Evolutionary conservation across 352 stramenopile species (phyloP).

Genomic region (Aphanomyces stellatus): DNA sequence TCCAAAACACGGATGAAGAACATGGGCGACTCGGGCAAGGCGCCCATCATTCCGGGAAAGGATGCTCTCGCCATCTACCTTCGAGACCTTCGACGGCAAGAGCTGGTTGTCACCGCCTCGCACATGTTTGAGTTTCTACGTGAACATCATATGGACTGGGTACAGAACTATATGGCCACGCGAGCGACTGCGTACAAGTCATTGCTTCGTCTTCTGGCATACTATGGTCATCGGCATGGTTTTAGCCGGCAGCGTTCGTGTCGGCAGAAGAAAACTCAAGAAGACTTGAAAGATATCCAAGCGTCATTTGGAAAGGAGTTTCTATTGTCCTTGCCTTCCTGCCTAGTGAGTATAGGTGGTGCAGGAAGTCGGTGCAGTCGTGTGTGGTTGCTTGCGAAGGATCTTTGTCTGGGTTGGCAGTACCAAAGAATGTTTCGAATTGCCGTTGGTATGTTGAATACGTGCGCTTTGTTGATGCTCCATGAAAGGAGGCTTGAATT

Average conservation of each 20-base stretch:
- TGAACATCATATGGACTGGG: background rate
- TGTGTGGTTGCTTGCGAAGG: background rate
- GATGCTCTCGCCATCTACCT: background rate
- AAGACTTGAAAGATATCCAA: background rate
- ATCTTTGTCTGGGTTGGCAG: background rate
- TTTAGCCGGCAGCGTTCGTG: background rate
- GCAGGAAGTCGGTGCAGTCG: conserved; percentile 1
- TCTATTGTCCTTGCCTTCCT: conserved; percentile 4
- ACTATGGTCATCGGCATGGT: background rate
- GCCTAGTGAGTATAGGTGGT: conserved; percentile 1
- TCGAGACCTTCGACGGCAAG: background rate
- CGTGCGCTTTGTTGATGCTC: background rate
- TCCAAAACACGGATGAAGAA: background rate
- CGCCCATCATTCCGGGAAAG: background rate
- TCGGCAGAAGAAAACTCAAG: background rate
- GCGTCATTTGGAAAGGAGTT: too few species aligned
- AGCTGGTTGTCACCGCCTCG: background rate
- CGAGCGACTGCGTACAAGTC: background rate
- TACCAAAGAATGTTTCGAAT: conserved; percentile 5
- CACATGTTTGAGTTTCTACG: background rate
- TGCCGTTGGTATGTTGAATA: conserved; percentile 8
- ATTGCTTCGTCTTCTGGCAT: background rate
- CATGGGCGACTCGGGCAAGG: background rate
- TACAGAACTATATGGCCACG: background rate
- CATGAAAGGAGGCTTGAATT: conserved; percentile 1